Conservation (phyloP, 345 rosid genomes). For the Anacardium occidentale region DNA sequence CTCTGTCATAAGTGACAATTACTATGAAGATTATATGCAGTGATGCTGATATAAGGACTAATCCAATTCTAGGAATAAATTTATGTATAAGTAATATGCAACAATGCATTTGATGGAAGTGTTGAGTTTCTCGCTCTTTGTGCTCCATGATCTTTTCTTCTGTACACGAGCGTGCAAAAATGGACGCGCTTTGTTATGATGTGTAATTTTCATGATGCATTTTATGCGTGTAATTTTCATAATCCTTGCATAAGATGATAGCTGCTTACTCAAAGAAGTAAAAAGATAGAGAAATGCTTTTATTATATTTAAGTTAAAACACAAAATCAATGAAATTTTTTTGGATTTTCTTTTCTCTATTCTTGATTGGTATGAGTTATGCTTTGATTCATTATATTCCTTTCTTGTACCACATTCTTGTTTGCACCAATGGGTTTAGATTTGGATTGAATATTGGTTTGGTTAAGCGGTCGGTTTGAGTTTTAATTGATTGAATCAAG, state of each 20-base stretch:
- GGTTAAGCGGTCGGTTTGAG: no score
- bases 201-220: slow-evolving; percentile 18
- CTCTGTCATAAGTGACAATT: slow-evolving; percentile 92
- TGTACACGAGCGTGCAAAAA: slow-evolving; percentile 24
- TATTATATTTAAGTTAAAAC: slow-evolving; percentile 21
- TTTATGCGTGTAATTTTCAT: slow-evolving; percentile 9
- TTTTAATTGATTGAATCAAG: no score
- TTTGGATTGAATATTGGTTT: no score
- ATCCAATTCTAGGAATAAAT: slow-evolving; percentile 18
- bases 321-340: slow-evolving; percentile 17
- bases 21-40: slow-evolving; percentile 72
- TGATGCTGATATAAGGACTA: slow-evolving; percentile 28
- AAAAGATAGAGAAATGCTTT: slow-evolving; percentile 7
- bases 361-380: no score
- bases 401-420: no score
- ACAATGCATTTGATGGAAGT: slow-evolving; percentile 18
- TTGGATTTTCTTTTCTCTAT: background rate
- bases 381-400: no score
- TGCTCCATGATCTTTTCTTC: slow-evolving; percentile 12
- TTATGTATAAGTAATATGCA: background rate
- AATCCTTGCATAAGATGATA: slow-evolving; percentile 18
- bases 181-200: slow-evolving; percentile 4
- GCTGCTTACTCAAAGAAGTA: slow-evolving; percentile 26
- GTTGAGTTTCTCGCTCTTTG: slow-evolving; percentile 55
- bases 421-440: no score